Evolutionary conservation across 2,329 filamentous ascomycete genomes (phyloP), one percentile per base, ranked within the genome.

Genomic region (Arthrinium puccinioides): DNA sequence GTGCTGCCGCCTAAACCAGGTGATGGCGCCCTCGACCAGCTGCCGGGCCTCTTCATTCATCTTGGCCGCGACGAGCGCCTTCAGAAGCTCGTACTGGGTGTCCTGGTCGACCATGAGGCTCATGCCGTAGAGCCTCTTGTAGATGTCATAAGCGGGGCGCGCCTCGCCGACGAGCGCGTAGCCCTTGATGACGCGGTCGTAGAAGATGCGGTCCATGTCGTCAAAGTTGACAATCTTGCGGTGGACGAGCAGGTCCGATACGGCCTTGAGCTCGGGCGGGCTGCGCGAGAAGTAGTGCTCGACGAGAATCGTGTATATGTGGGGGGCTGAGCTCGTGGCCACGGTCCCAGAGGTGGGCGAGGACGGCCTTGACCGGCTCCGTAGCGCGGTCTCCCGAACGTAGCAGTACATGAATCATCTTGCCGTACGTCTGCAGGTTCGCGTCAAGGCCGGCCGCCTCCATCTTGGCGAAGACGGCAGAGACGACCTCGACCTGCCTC

Each of bases 221-320:
- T 53, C 43, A 34, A 40, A 41, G 49, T 50, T 16, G 53, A 51
- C 14, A 3, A 54, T 44, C 19, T 58, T 52, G 30, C 73, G 66
- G 5, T 58, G 54, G n/a, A 65, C 57, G 46, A 87, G 75, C 4
- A 89, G 63, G 0, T 57, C 54, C 25, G 76, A 70, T n/a, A 86
- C 70, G 11, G 74, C 72, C 2, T 61, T 57, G 21, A 84, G 61
- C 46, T 84, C 69, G 0, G 80, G 77, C 3, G 76, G 75, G 2
- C 61, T 43, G 35, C 67, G 69, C 8, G 65, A 51, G 53, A 89
- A 82, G 53, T 81, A 82, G 53, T 83, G 69, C 31, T 81, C 74
- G 31, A 84, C 64, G 15, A 92, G 71, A 50, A 82, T 84, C 18
- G 84, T 89, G 63, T 84, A 84, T 51, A 87, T 84, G 48, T 87